Base-by-base conservation (phyloP, 1,284 basidiomycete species). In the Termitomyces sp. region DNA sequence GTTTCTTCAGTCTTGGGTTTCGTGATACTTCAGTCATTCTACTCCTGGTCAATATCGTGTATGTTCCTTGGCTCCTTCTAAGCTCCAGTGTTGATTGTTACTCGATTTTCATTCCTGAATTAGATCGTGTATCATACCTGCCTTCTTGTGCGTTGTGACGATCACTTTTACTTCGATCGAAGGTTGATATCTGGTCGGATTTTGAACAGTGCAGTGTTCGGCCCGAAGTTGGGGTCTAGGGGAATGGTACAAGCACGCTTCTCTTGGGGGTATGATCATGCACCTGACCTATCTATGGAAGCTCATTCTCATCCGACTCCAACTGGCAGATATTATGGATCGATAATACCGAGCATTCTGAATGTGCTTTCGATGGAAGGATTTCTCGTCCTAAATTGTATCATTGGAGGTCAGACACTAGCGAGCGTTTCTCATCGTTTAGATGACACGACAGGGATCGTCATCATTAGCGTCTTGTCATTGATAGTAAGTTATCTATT, bases 401-500 rank as follows among this genome's bases (percentile, higher is more conserved):
- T 91, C 60, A 73, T 88, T 47, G 88, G 86, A 5, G 89, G 87
- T 0, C 87, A 91, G 64, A 80, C 83, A 1, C 69, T 91, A 39
- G 78, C 81, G 2, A 78, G 81, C 33, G 80, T 83, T 7, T 84
- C 79, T 39, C 64, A 67, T 16, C 71, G 72, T 50, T 60, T 82
- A 14, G 60, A 74, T 52, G 76, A 75, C 42, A 76, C 79, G 0
- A 51, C 88, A 5, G 91, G 91, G 1, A 93, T 93, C 55, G 84
- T 90, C 14, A 84, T 93, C 52, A 86, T 92, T 26, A 74, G 80
- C 1, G 55, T 88, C 24, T 76, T 91, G 30, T 81, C 85, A 0
- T 72, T 93, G 21, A 71, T 76, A 30, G 79, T 89, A 37, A 64
- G 75, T 60, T 16, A 18, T 34, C 13, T 19, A 26, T 35, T 2